phyloP scores from a whole-genome alignment of 495 filamentous ascomycete species.

The Penicillium argentinense region DNA sequence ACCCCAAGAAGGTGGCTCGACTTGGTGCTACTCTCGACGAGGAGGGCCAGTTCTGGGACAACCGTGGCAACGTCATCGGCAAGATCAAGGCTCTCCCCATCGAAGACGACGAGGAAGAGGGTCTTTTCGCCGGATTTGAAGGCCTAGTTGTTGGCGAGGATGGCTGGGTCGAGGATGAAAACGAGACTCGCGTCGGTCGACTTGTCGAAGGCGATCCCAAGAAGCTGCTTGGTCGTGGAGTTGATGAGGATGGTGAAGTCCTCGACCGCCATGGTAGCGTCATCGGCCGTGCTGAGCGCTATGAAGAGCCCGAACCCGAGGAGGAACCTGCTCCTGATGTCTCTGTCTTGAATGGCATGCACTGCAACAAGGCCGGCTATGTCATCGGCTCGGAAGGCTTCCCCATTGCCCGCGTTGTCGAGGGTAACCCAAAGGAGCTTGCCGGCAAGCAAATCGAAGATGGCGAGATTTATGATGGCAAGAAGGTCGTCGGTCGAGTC shows the following conservation, averaged over 20 bases:
- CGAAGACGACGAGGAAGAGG: slow-evolving; percentile 53
- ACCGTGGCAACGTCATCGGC: slow-evolving; percentile 58
- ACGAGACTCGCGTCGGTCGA: slow-evolving; percentile 57
- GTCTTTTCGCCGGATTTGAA: slow-evolving; percentile 64
- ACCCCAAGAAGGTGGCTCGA: slow-evolving; percentile 57
- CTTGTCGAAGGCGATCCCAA: slow-evolving; percentile 62
- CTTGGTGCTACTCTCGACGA: slow-evolving; percentile 56
- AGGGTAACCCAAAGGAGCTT: slow-evolving; percentile 67
- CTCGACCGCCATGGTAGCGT: slow-evolving; percentile 62
- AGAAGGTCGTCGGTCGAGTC: slow-evolving; percentile 70
- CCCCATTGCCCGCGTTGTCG: slow-evolving; percentile 65
- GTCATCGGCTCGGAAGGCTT: slow-evolving; percentile 72
- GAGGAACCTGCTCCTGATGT: slow-evolving; percentile 47
- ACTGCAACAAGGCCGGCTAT: slow-evolving; percentile 77
- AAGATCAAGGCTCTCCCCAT: slow-evolving; percentile 59
- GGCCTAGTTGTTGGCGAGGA: slow-evolving; percentile 59
- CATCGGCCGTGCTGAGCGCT: slow-evolving; percentile 61
- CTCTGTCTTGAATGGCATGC: slow-evolving; percentile 62
- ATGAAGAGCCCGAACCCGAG: slow-evolving; percentile 46
- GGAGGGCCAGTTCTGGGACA: slow-evolving; percentile 64
- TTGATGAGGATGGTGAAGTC: slow-evolving; percentile 67
- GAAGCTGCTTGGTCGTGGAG: slow-evolving; percentile 60
- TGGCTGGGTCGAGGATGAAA: slow-evolving; percentile 60
- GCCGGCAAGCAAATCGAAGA: slow-evolving; percentile 67
- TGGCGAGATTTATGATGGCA: slow-evolving; percentile 72